Evolutionary conservation across 2,329 filamentous ascomycete species (phyloP).

Genomic region (Leptographium galeiforme): DNA sequence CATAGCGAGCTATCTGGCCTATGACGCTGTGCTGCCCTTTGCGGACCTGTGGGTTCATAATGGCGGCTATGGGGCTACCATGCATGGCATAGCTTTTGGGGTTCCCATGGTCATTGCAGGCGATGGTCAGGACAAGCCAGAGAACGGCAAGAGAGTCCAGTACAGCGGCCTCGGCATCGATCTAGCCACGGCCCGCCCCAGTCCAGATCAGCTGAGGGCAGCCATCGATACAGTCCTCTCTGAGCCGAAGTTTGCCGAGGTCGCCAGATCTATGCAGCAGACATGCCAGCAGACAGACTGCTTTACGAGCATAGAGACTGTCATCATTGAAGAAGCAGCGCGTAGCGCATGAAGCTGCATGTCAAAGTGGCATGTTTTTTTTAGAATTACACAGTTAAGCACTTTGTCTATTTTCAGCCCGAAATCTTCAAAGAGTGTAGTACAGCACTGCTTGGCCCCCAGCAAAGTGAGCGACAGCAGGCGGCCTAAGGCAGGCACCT

Average conservation of each 20-base stretch:
- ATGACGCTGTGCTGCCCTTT: constrained; percentile 23
- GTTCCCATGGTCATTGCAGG: constrained; percentile 27
- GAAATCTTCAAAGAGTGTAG: too few species aligned
- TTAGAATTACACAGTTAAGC: not conserved
- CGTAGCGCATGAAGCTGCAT: not conserved
- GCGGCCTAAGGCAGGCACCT: too few species aligned
- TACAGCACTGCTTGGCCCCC: too few species aligned
- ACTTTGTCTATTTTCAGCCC: not conserved
- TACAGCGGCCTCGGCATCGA: constrained; percentile 22
- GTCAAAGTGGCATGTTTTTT: not conserved
- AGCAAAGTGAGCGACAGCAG: too few species aligned
- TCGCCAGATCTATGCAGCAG: constrained; percentile 13
- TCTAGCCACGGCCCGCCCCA: constrained; percentile 16
- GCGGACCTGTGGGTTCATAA: constrained; percentile 26
- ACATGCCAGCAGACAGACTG: constrained; percentile 18
- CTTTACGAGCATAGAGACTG: constrained; percentile 16
- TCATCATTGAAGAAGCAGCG: constrained; percentile 1
- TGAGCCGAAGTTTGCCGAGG: constrained; percentile 12
- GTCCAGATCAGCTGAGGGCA: constrained; percentile 13
- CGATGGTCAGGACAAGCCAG: constrained; percentile 27
- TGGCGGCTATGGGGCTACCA: constrained; percentile 26
- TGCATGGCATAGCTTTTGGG: constrained; percentile 25
- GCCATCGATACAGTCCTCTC: constrained; percentile 18
- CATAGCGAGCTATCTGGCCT: constrained; percentile 23
- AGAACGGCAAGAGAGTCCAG: constrained; percentile 21